phyloP scores from a whole-genome alignment of 75 land plant genomes.

The Selaginella tamariscina region DNA sequence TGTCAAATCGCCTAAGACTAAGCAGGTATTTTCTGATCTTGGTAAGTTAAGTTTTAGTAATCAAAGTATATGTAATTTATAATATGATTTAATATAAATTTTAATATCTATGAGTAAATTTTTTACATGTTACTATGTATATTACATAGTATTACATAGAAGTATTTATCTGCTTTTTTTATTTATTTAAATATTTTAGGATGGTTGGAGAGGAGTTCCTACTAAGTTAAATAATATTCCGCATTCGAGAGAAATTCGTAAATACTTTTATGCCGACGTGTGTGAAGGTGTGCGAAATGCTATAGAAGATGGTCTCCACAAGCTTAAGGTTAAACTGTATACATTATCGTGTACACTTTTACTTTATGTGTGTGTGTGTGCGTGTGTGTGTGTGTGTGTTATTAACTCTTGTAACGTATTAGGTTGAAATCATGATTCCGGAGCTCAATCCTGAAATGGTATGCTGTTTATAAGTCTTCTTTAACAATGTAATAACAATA shows the following conservation, averaged over 20 bases:
- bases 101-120: too few species aligned
- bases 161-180: too few species aligned
- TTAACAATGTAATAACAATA: not conserved
- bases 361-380: not conserved
- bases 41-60: constrained; percentile 3
- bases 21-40: not conserved
- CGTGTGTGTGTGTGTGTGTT: not conserved
- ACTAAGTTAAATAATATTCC: constrained; percentile 82
- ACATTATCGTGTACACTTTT: not conserved
- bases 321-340: constrained; percentile 46
- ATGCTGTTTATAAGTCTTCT: constrained; percentile 12
- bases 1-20: not conserved
- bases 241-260: constrained; percentile 80
- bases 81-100: too few species aligned
- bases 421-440: constrained; percentile 86
- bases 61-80: too few species aligned
- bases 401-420: constrained; percentile 8
- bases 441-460: constrained; percentile 98
- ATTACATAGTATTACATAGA: too few species aligned
- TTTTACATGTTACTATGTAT: too few species aligned
- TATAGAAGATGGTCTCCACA: constrained; percentile 43
- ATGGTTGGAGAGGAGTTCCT: constrained; percentile 85
- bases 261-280: constrained; percentile 79
- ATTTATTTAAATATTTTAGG: constrained; percentile 32
- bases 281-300: constrained; percentile 59